phyloP scores from a whole-genome alignment of 352 stramenopile species.

The Globisporangium paroecandrum region DNA sequence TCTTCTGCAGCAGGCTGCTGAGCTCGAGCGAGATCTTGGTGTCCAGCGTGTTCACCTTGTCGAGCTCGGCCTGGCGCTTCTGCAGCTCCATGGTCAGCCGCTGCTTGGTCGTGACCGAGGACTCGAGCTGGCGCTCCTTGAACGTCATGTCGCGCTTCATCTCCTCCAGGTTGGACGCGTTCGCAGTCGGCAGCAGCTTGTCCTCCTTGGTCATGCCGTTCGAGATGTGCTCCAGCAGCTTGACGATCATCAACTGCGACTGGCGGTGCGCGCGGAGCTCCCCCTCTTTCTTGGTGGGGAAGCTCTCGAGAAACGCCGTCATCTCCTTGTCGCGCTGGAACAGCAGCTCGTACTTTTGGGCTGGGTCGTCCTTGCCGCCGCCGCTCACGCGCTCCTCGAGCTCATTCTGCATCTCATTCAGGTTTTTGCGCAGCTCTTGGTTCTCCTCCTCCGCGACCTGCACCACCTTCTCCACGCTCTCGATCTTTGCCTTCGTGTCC shows the following conservation, averaged over 20 bases:
- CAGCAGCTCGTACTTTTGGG: conserved; percentile 86
- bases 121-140: conserved; percentile 92
- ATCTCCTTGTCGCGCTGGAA: conserved; percentile 91
- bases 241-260: conserved; percentile 80
- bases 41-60: conserved; percentile 91
- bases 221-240: conserved; percentile 90
- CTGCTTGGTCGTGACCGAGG: conserved; percentile 84
- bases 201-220: conserved; percentile 59
- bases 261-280: conserved; percentile 52
- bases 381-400: conserved; percentile 63
- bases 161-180: conserved; percentile 70
- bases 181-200: conserved; percentile 65
- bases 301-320: conserved; percentile 86
- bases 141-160: conserved; percentile 88
- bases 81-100: conserved; percentile 81
- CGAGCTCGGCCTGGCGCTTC: conserved; percentile 86
- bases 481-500: conserved; percentile 80
- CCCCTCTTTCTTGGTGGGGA: conserved; percentile 66
- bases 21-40: conserved; percentile 85
- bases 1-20: conserved; percentile 77
- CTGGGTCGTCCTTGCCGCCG: conserved; percentile 53
- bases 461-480: conserved; percentile 63
- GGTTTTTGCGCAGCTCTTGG: conserved; percentile 47
- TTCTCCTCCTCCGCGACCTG: conserved; percentile 50
- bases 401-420: conserved; percentile 56